Evolutionary conservation across 495 filamentous ascomycete genomes (phyloP).

Genomic region (Aspergillus kassunensis): DNA sequence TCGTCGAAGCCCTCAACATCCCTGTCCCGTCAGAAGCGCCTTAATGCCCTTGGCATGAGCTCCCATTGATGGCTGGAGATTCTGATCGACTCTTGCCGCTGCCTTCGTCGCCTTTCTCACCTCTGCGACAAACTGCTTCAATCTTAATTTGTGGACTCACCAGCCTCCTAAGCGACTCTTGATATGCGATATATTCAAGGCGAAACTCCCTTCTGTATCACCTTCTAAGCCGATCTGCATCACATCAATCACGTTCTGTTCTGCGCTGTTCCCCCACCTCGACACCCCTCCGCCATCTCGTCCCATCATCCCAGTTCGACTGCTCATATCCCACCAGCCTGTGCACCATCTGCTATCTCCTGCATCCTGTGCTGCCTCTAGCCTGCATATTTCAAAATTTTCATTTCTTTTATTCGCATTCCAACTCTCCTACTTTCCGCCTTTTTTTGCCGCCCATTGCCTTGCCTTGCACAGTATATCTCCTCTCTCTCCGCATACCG

Average conservation of each 20-base stretch:
- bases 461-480: neutral
- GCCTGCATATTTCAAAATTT: slow-evolving; percentile 14
- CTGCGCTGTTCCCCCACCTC: slow-evolving; percentile 6
- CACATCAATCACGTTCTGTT: too few species aligned
- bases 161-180: neutral
- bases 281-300: slow-evolving; percentile 5
- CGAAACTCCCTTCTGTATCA: too few species aligned
- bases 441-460: neutral
- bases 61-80: slow-evolving; percentile 34
- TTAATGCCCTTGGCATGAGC: slow-evolving; percentile 23
- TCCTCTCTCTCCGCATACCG: slow-evolving; percentile 12
- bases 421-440: neutral
- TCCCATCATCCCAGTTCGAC: neutral
- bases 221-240: too few species aligned
- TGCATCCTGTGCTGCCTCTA: slow-evolving; percentile 19
- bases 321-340: slow-evolving; percentile 8
- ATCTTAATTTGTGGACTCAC: slow-evolving; percentile 13
- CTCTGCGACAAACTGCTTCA: slow-evolving; percentile 4
- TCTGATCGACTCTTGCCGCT: slow-evolving; percentile 31
- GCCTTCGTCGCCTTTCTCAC: slow-evolving; percentile 16
- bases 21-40: slow-evolving; percentile 19
- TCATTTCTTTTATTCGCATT: slow-evolving; percentile 5
- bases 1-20: slow-evolving; percentile 7
- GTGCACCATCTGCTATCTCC: too few species aligned
- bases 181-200: too few species aligned